A percentile compares a stretch with the other conserved stretches of the same genome.
Evolutionary conservation across 495 filamentous ascomycete genomes (phyloP).

Genomic region (Aspergillus cavernicola): DNA sequence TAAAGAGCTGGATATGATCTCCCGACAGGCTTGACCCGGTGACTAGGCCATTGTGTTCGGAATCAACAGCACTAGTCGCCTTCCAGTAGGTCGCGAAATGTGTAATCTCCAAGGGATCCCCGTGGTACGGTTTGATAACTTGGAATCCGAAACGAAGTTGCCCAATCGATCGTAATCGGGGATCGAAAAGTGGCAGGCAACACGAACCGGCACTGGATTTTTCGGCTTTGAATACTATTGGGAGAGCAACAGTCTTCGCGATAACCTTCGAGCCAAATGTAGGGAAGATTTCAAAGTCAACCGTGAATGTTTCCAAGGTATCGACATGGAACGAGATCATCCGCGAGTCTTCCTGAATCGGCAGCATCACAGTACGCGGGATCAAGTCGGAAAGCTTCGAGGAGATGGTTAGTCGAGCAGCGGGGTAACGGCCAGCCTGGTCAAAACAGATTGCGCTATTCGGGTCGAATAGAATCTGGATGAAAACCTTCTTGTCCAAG

Average conservation of each 20-base stretch:
- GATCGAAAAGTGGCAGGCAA: slow-evolving; percentile 87
- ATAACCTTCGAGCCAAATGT: slow-evolving; percentile 97
- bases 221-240: slow-evolving; percentile 73
- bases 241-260: slow-evolving; percentile 87
- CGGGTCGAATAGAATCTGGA: slow-evolving; percentile 83
- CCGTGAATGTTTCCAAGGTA: slow-evolving; percentile 82
- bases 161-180: slow-evolving; percentile 87
- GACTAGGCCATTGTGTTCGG: slow-evolving; percentile 77
- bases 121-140: slow-evolving; percentile 93
- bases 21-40: slow-evolving; percentile 94
- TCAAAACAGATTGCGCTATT: slow-evolving; percentile 81
- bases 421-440: slow-evolving; percentile 92
- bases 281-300: slow-evolving; percentile 97
- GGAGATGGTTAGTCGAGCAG: slow-evolving; percentile 90
- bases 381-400: slow-evolving; percentile 95
- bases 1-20: slow-evolving; percentile 85
- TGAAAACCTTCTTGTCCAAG: slow-evolving; percentile 91
- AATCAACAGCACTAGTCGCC: slow-evolving; percentile 85
- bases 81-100: slow-evolving; percentile 99
- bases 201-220: slow-evolving; percentile 74
- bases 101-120: slow-evolving; percentile 91
- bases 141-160: slow-evolving; percentile 91
- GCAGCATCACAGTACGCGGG: slow-evolving; percentile 88
- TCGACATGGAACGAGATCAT: slow-evolving; percentile 95
- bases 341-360: slow-evolving; percentile 91